Evolutionary conservation across 768 basidiomycete species (phyloP).

Genomic region (Cyclocybe cylindracea): DNA sequence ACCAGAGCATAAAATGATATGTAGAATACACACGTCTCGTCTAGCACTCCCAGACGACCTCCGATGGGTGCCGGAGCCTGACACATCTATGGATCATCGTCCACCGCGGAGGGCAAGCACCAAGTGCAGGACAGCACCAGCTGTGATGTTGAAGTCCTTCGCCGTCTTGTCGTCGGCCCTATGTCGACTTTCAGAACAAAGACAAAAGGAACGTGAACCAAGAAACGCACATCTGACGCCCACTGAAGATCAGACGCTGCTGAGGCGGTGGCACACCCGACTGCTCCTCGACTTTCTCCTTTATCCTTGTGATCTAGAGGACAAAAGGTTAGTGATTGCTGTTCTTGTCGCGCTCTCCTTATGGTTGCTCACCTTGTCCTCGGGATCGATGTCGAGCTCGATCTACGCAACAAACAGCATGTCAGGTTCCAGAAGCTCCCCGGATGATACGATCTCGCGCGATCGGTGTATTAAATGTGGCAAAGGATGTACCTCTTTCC

Average conservation of each 20-base stretch:
- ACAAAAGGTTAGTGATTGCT: constrained; percentile 51
- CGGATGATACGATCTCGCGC: constrained; percentile 4
- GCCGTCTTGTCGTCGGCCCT: constrained; percentile 94
- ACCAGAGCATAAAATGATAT: constrained; percentile 6
- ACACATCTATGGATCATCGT: constrained; percentile 34
- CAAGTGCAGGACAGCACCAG: constrained; percentile 89
- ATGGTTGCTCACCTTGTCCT: constrained; percentile 64
- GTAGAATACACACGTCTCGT: constrained; percentile 8
- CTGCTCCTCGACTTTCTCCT: constrained; percentile 98
- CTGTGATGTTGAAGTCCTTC: constrained; percentile 77
- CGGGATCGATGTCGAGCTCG: constrained; percentile 92
- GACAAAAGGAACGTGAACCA: not conserved
- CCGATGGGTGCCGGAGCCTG: not conserved
- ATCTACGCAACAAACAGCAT: constrained; percentile 48
- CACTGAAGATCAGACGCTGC: constrained; percentile 90
- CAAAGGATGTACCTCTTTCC: constrained; percentile 76
- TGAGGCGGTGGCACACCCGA: constrained; percentile 96
- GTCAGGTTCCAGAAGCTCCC: not conserved
- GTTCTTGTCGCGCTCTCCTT: constrained; percentile 39
- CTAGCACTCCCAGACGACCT: not conserved
- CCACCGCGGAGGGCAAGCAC: constrained; percentile 96
- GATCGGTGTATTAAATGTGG: constrained; percentile 1
- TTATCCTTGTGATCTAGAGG: constrained; percentile 84
- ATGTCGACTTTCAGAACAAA: constrained; percentile 3
- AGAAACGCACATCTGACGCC: constrained; percentile 83